These are phyloP conservation scores for Ceriops decandra DNA, from an alignment of 345 rosid species.

Conservation along the genomic window DNA sequence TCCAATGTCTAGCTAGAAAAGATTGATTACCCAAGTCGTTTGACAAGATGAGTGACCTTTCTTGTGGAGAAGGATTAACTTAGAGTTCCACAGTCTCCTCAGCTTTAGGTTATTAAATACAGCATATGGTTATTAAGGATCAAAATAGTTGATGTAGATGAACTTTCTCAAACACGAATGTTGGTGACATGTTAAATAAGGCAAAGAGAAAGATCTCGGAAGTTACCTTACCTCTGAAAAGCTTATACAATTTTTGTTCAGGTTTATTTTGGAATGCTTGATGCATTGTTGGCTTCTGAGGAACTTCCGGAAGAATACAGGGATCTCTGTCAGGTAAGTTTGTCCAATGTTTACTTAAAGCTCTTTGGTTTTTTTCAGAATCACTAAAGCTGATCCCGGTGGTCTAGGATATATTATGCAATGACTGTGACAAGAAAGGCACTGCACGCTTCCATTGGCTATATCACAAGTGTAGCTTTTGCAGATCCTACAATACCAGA, in stretches of 20 bases:
- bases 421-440: conserved; percentile 73
- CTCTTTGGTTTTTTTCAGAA: background rate
- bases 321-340: conserved; percentile 49
- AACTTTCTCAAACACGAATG: no score
- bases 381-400: background rate
- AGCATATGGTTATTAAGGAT: no score
- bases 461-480: conserved; percentile 68
- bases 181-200: no score
- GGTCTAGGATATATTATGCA: conserved; percentile 67
- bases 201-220: background rate
- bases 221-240: background rate
- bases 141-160: no score
- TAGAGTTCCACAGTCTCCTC: background rate
- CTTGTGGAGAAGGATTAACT: background rate
- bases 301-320: conserved; percentile 58
- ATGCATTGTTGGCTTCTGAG: conserved; percentile 54
- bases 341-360: background rate
- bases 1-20: background rate
- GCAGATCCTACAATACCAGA: conserved; percentile 87
- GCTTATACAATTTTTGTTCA: conserved; percentile 9
- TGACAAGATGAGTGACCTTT: background rate
- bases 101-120: background rate
- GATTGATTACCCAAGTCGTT: background rate
- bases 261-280: conserved; percentile 68
- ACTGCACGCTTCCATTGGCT: conserved; percentile 72